These are phyloP conservation scores for Trichoderma citrinoviride DNA, from an alignment of 2,329 filamentous ascomycete species.

Conservation along the genomic window DNA sequence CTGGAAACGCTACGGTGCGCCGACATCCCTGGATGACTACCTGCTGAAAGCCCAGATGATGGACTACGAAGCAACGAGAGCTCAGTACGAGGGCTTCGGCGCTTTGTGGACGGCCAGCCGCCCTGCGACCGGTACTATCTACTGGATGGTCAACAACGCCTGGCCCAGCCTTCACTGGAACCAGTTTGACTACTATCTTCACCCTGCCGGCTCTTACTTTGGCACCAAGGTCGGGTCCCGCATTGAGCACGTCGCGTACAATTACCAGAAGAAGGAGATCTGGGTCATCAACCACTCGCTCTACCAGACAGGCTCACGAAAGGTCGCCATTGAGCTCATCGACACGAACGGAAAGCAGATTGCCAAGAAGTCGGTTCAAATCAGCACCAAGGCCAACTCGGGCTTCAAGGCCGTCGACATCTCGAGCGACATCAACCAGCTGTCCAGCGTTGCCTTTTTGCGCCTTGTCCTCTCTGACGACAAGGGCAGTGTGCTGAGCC, in stretches of 20 bases:
- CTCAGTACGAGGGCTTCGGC: conserved; percentile 57
- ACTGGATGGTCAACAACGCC: conserved; percentile 67
- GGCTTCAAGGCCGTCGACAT: conserved; percentile 34
- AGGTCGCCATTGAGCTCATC: conserved; percentile 49
- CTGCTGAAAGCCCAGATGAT: conserved; percentile 58
- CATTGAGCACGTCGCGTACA: conserved; percentile 54
- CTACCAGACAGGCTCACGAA: conserved; percentile 39
- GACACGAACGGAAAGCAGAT: conserved; percentile 46
- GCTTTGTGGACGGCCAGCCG: conserved; percentile 48
- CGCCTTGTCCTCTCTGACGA: conserved; percentile 46
- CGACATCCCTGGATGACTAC: conserved; percentile 55
- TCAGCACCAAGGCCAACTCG: conserved; percentile 44
- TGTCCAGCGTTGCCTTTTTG: conserved; percentile 48
- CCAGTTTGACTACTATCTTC: conserved; percentile 61
- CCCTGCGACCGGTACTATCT: conserved; percentile 59
- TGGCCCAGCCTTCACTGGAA: conserved; percentile 67
- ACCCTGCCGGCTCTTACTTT: conserved; percentile 57
- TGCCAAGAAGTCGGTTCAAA: conserved; percentile 31
- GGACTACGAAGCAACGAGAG: conserved; percentile 62
- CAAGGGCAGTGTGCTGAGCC: conserved; percentile 41
- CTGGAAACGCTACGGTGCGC: conserved; percentile 49
- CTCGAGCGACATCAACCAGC: conserved; percentile 27
- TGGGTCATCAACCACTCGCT: conserved; percentile 56
- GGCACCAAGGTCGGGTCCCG: conserved; percentile 53
- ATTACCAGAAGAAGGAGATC: conserved; percentile 47